These are phyloP conservation scores for Bothriochloa decipiens DNA, from an alignment of 176 grass and related monocot species.

Conservation along the genomic window DNA sequence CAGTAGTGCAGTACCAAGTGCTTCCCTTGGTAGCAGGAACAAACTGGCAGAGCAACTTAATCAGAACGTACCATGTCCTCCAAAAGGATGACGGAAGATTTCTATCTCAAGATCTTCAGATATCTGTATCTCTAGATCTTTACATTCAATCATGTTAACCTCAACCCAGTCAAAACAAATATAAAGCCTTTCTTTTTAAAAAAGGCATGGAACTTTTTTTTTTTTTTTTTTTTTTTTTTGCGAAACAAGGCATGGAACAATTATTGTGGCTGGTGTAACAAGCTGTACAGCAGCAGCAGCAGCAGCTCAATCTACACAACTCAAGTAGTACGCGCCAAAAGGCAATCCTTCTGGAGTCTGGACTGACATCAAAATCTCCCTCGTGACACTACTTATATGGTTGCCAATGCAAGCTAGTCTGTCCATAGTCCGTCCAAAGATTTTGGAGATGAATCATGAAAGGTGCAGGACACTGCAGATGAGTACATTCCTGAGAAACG, in stretches of 20 bases:
- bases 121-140: too few relatives aligned
- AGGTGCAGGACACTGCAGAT: neutral
- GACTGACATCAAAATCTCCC: neutral
- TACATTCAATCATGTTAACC: too few relatives aligned
- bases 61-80: too few relatives aligned
- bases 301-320: neutral
- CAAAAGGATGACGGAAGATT: too few relatives aligned
- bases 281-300: neutral
- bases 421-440: neutral
- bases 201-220: too few relatives aligned
- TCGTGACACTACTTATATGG: neutral
- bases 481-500: neutral
- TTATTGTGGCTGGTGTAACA: neutral
- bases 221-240: too few relatives aligned
- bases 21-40: too few relatives aligned
- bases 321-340: neutral
- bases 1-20: too few relatives aligned
- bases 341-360: neutral
- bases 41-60: too few relatives aligned
- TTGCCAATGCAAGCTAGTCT: too few relatives aligned
- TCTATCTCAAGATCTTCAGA: too few relatives aligned
- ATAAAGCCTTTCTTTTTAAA: neutral
- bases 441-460: neutral
- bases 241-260: neutral
- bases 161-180: neutral